Conservation (phyloP, 306 rosid genomes). For the Senna siamea region DNA sequence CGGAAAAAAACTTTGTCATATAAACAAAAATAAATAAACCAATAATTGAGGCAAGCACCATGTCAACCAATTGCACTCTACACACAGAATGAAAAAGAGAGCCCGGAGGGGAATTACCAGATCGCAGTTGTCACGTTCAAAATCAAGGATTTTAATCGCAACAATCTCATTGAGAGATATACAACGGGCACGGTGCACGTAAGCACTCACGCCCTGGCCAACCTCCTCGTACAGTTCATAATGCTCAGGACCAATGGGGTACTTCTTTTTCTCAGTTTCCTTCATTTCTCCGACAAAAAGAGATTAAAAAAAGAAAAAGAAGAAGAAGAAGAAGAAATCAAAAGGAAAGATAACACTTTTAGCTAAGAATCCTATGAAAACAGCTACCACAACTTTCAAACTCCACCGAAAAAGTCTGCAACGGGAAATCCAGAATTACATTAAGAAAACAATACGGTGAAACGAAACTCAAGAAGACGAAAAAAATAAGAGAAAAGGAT, state of each 20-base stretch:
- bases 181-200: slow-evolving; percentile 87
- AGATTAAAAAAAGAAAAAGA: neutral
- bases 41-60: too few species aligned
- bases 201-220: slow-evolving; percentile 84
- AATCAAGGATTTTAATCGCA: slow-evolving; percentile 90
- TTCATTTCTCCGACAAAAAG: neutral
- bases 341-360: neutral
- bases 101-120: too few species aligned
- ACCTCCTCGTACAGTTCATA: slow-evolving; percentile 74
- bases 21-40: too few species aligned
- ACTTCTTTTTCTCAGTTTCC: slow-evolving; percentile 70
- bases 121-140: slow-evolving; percentile 85
- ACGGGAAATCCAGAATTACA: neutral
- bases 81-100: too few species aligned
- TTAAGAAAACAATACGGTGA: neutral
- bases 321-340: neutral
- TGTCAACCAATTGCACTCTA: too few species aligned
- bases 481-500: neutral
- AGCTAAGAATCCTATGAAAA: too few species aligned
- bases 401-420: too few species aligned
- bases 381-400: too few species aligned
- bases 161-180: slow-evolving; percentile 61
- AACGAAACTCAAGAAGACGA: neutral
- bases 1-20: too few species aligned
- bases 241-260: slow-evolving; percentile 71